Evolutionary conservation across 768 basidiomycete genomes (phyloP).

Genomic region (Cystofilobasidium bisporidii): DNA sequence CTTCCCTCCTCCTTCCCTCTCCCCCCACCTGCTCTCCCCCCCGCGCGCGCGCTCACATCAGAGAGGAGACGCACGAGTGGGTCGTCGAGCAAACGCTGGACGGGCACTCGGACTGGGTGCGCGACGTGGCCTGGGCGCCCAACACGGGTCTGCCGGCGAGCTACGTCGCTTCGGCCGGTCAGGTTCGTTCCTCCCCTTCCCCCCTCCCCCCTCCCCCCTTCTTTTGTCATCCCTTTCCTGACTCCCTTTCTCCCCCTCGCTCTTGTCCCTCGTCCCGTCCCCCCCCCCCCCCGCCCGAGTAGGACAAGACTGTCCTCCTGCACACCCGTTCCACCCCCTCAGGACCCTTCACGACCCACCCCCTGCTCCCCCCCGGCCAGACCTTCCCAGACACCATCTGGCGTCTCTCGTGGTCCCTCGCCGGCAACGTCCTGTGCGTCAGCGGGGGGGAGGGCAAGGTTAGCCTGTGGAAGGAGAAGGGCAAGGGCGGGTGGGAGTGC

Average conservation of each 20-base stretch:
- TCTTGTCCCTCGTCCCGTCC: background rate
- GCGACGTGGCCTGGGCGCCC: constrained; percentile 98
- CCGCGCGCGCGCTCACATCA: constrained; percentile 28
- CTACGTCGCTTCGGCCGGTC: constrained; percentile 92
- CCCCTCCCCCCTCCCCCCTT: background rate
- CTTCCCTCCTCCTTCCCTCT: background rate
- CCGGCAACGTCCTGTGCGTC: constrained; percentile 90
- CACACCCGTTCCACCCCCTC: constrained; percentile 36
- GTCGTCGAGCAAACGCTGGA: constrained; percentile 79
- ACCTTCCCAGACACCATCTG: constrained; percentile 91
- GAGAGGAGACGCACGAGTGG: constrained; percentile 80
- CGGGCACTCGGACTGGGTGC: constrained; percentile 93
- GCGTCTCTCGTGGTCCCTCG: constrained; percentile 97
- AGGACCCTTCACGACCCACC: constrained; percentile 37
- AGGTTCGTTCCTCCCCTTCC: constrained; percentile 44
- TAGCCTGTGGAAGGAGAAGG: constrained; percentile 94
- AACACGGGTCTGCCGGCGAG: constrained; percentile 88
- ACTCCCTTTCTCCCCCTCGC: background rate
- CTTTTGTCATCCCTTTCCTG: background rate
- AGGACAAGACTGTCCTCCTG: constrained; percentile 41
- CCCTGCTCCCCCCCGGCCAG: constrained; percentile 40
- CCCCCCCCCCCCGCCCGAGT: background rate
- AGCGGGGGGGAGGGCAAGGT: constrained; percentile 98
- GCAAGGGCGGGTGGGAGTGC: constrained; percentile 77
- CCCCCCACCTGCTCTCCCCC: background rate